Base-by-base conservation (phyloP, 2,329 filamentous ascomycete genomes). In the Alternaria brassicicola region DNA sequence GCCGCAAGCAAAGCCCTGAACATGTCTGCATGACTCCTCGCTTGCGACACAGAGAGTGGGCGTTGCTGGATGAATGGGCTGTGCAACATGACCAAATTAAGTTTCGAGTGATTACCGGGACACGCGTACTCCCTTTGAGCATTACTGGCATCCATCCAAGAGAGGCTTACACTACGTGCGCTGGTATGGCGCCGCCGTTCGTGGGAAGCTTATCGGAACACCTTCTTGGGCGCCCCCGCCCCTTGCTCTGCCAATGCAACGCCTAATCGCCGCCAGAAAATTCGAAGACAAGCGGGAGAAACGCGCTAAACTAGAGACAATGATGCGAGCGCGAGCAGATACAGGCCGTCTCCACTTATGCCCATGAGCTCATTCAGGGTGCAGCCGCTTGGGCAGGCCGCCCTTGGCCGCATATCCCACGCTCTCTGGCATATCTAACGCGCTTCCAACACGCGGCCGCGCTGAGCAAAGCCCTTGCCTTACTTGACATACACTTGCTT, bases 171-270 rank as follows among this genome's bases (percentile, higher is more conserved):
- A 13, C 28, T 38, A 47, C 41, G 21, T 55, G 43, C 43, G 19
- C 28, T 38, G 55, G 39, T 49, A 65, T 65, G n/a, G n/a, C 57
- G 59, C 28, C 63, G 67, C 69, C 64, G 69, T 66, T 69, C 62
- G 61, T 68, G 61, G 62, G 48, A 50, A 45, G 41, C 62, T 47
- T 60, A 60, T 72, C 69, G 69, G 68, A 52, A 64, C 52, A 65
- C 67, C 63, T 68, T 66, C 67, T 69, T 69, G 66, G 52, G 61
- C 28, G 52, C 31, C 49, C 31, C 46, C 43, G 52, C 31, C 49
- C 31, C 46, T 41, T 35, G 43, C 55, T 30, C 17, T 33, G 43
- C 43, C 43, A 47, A 33, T 47, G 25, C 45, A 25, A 33, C 50
- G 31, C 42, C 52, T 49, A 50, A 48, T 48, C 46, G 21, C 42